These are phyloP conservation scores for Leccinum aurantiacum DNA, from an alignment of 768 basidiomycete genomes.

Conservation along the genomic window DNA sequence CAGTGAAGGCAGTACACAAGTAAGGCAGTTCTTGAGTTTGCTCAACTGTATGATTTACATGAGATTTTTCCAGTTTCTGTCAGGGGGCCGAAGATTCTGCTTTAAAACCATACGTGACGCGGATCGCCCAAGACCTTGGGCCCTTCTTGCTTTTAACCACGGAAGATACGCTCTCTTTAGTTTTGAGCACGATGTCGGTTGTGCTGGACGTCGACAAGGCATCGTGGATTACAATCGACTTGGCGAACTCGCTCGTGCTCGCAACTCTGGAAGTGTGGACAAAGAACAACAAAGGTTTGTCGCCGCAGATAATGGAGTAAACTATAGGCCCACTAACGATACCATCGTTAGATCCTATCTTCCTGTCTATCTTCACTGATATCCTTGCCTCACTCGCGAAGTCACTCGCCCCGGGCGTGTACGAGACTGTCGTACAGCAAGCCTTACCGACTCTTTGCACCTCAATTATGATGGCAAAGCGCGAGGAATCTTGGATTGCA, in stretches of 20 bases:
- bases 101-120: constrained; percentile 61
- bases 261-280: constrained; percentile 81
- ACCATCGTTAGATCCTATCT: constrained; percentile 71
- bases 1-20: constrained; percentile 93
- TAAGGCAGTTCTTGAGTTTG: constrained; percentile 38
- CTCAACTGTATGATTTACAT: constrained; percentile 5
- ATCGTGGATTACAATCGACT: constrained; percentile 67
- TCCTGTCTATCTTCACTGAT: constrained; percentile 82
- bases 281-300: constrained; percentile 78
- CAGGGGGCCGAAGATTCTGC: constrained; percentile 57
- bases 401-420: constrained; percentile 58
- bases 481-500: constrained; percentile 71
- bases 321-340: neutral
- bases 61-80: constrained; percentile 57
- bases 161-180: constrained; percentile 86
- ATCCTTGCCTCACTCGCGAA: constrained; percentile 70
- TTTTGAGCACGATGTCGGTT: constrained; percentile 82
- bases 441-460: constrained; percentile 72
- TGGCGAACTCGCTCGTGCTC: constrained; percentile 63
- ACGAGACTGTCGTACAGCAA: constrained; percentile 69
- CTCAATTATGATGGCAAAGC: constrained; percentile 57
- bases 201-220: constrained; percentile 73
- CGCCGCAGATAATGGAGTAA: neutral
- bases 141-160: constrained; percentile 79
- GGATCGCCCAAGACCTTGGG: constrained; percentile 77